phyloP scores from a whole-genome alignment of 2,329 filamentous ascomycete species.

The Alternaria dauci region DNA sequence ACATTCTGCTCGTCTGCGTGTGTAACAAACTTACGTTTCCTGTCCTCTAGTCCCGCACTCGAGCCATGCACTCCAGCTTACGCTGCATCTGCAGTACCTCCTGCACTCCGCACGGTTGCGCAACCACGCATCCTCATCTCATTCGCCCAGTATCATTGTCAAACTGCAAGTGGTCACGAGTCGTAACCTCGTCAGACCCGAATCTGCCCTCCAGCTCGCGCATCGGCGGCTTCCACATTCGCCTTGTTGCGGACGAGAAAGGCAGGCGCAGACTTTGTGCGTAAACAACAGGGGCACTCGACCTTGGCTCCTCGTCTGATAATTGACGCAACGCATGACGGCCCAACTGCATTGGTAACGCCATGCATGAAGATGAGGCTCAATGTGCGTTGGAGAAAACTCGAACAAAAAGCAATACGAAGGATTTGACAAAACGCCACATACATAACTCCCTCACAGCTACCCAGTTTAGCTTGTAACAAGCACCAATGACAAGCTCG shows the following conservation, averaged over 20 bases:
- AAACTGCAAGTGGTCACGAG: conserved; percentile 16
- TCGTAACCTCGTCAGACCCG: background rate
- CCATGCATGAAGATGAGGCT: conserved; percentile 26
- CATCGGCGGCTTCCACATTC: conserved; percentile 15
- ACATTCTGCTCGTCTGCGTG: background rate
- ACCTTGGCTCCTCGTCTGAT: conserved; percentile 4
- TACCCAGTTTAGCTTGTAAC: background rate
- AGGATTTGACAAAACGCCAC: conserved; percentile 1
- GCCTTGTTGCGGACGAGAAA: background rate
- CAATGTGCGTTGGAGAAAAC: conserved; percentile 7
- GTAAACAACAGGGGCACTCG: background rate
- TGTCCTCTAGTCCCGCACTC: background rate
- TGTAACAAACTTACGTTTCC: conserved; percentile 4
- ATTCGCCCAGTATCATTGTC: conserved; percentile 2
- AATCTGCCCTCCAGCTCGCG: conserved; percentile 12
- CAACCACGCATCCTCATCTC: conserved; percentile 16
- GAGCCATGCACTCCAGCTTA: background rate
- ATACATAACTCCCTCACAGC: background rate
- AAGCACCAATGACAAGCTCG: background rate
- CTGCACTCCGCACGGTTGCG: conserved; percentile 24
- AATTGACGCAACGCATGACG: conserved; percentile 6
- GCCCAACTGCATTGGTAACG: conserved; percentile 4
- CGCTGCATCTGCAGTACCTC: background rate
- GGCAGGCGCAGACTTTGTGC: background rate
- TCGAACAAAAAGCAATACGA: conserved; percentile 27